Conservation (phyloP, 805 yeast genomes). For the Metschnikowia peoriensis region DNA sequence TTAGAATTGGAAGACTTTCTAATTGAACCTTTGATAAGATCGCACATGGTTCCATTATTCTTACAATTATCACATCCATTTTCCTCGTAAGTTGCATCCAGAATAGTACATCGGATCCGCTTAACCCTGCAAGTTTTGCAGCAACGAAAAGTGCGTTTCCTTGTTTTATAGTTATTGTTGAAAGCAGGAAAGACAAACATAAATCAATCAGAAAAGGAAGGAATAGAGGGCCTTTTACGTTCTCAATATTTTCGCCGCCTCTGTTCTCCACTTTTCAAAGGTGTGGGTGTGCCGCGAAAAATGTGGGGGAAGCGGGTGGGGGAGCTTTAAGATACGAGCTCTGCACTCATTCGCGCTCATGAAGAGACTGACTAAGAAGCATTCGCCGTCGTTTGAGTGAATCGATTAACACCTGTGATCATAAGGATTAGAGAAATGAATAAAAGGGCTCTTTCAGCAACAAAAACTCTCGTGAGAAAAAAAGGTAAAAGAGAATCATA, state of each 20-base stretch:
- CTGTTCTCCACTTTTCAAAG: not conserved
- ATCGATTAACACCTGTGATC: no score
- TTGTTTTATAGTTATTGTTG: slow-evolving; percentile 36
- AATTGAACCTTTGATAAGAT: slow-evolving; percentile 8
- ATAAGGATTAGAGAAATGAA: no score
- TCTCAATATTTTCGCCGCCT: not conserved
- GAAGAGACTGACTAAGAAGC: no score
- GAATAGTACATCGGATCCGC: slow-evolving; percentile 23
- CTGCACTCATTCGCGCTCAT: no score
- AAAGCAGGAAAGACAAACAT: slow-evolving; percentile 46
- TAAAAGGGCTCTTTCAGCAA: no score
- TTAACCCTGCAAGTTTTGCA: slow-evolving; percentile 40
- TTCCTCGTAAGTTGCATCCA: slow-evolving; percentile 20
- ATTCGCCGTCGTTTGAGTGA: no score
- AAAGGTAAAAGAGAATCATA: no score
- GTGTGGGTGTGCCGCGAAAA: not conserved
- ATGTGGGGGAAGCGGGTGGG: not conserved
- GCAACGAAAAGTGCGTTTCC: slow-evolving; percentile 43
- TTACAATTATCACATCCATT: slow-evolving; percentile 26
- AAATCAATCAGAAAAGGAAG: no score
- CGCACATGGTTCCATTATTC: slow-evolving; percentile 13
- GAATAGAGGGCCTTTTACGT: no score
- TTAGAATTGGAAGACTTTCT: not conserved
- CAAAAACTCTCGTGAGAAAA: no score
- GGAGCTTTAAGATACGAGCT: not conserved